Evolutionary conservation across 2,329 filamentous ascomycete genomes (phyloP), one percentile per base, ranked within the genome.

Genomic region (Clonostachys byssicola): DNA sequence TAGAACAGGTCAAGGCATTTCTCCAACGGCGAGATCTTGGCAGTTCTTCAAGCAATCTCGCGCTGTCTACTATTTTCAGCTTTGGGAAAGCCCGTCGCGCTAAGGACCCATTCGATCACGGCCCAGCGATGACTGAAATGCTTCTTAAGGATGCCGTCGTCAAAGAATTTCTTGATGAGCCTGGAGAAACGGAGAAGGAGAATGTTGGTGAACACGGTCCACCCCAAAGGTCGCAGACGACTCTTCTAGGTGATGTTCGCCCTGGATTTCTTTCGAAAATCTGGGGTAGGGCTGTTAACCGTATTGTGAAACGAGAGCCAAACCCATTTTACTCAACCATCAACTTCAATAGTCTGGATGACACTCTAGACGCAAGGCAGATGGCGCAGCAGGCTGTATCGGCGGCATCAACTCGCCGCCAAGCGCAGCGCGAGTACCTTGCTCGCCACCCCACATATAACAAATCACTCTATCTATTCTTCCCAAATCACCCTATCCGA

Each of bases 1-100:
- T 97, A 51, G 90, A 97, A 63, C 95, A 99, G 68, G 92, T 99
- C 51, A 92, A 92, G 60, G 89, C 92, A 2, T 99, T 97, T 58
- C 73, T 99, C 41, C 89, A 95, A 60, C 85, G 92, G 56, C 95
- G 92, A 62, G 92, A 97, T 58, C 74, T 96, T 34, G 88, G 86
- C 20, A 80, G 80, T 38, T 78, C 82, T 63, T 64, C 82, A 63
- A 78, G 86, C 53, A 95, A 94, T 56, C 73, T 96, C 33, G 86
- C 89, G 0, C 71, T 95, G 14, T 84, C 85, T 5, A 82, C 83
- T 38, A 85, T 89, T 46, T 86, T 88, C 58, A 71, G 82, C 55
- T 73, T 86, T 59, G 73, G 80, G 45, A 75, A 81, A 58, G 71
- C 80, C 56, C 73, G 73, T 30, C 74, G 80, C 39, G 76, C 78